Percentiles rank a stretch among this genome's conserved stretches.
phyloP scores from a whole-genome alignment of 805 yeast species.

The Yamadazyma philogaea region DNA sequence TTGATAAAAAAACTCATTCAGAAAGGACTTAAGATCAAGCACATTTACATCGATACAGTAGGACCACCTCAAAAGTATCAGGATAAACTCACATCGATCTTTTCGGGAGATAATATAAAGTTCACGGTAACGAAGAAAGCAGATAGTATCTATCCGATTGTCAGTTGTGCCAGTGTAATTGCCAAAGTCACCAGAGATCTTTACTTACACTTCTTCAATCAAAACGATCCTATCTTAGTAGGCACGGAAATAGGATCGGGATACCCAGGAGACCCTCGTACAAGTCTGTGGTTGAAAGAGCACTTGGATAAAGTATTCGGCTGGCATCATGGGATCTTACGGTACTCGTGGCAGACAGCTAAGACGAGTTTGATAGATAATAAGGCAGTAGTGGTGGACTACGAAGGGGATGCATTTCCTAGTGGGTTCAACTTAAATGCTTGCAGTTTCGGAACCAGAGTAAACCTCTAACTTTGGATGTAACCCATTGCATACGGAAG shows the following conservation, averaged over 20 bases:
- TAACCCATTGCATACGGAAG: no score
- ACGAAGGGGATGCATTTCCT: constrained; percentile 41
- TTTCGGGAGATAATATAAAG: constrained; percentile 54
- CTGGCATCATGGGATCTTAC: constrained; percentile 68
- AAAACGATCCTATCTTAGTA: constrained; percentile 25
- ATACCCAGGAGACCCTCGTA: constrained; percentile 89
- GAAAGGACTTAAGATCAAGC: constrained; percentile 59
- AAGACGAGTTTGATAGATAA: constrained; percentile 61
- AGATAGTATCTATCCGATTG: constrained; percentile 87
- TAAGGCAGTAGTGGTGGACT: constrained; percentile 53
- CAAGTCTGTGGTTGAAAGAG: constrained; percentile 68
- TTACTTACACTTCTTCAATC: constrained; percentile 39
- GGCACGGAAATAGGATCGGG: constrained; percentile 73
- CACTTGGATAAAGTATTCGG: constrained; percentile 76
- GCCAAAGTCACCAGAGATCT: constrained; percentile 95
- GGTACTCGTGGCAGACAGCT: constrained; percentile 96
- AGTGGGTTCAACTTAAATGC: constrained; percentile 1
- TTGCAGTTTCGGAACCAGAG: constrained; percentile 5
- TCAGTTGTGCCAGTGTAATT: constrained; percentile 89
- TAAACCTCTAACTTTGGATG: no score
- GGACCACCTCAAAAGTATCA: constrained; percentile 92
- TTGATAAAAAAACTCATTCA: constrained; percentile 65
- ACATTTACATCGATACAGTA: constrained; percentile 90
- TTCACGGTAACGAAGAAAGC: constrained; percentile 93
- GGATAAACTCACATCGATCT: constrained; percentile 61